phyloP scores from a whole-genome alignment of 2,329 filamentous ascomycete genomes.

The Curvularia spicifera region DNA sequence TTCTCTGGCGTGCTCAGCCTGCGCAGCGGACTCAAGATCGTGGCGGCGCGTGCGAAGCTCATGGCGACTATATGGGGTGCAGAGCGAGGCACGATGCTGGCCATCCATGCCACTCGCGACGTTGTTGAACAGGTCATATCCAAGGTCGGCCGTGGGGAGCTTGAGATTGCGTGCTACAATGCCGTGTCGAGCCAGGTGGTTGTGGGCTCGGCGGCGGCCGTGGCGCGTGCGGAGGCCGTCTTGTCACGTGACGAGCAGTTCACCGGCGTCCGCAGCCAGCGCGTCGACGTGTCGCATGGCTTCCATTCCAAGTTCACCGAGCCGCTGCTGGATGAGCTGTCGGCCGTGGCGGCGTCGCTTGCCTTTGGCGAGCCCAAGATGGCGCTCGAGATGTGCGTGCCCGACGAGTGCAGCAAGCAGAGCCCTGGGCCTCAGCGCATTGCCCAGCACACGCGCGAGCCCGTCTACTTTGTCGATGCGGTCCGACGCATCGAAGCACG shows the following conservation, averaged over 20 bases:
- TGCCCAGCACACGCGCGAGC: conserved; percentile 5
- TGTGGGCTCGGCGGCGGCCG: conserved; percentile 35
- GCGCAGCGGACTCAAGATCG: conserved; percentile 41
- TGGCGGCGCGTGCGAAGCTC: conserved; percentile 44
- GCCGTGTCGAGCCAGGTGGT: conserved; percentile 51
- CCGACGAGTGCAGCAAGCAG: background rate
- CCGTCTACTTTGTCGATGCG: conserved; percentile 14
- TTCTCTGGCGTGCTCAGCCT: conserved; percentile 42
- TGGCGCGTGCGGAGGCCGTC: background rate
- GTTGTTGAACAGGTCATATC: background rate
- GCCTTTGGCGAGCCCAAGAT: conserved; percentile 3
- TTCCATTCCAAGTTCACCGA: conserved; percentile 39
- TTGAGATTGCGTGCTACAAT: conserved; percentile 54
- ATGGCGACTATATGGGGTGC: conserved; percentile 26
- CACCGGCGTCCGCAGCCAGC: conserved; percentile 19
- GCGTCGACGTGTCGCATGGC: conserved; percentile 28
- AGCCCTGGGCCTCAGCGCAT: background rate
- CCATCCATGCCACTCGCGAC: conserved; percentile 8
- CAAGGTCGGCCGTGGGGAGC: background rate
- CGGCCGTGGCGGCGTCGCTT: conserved; percentile 18
- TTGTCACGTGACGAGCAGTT: background rate
- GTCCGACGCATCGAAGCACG: conserved; percentile 11
- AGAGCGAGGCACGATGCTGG: conserved; percentile 34
- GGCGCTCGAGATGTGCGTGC: conserved; percentile 4
- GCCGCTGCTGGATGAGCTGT: conserved; percentile 26